Conservation (phyloP, 2,329 filamentous ascomycete genomes). For the Zopfia rhizophila region DNA sequence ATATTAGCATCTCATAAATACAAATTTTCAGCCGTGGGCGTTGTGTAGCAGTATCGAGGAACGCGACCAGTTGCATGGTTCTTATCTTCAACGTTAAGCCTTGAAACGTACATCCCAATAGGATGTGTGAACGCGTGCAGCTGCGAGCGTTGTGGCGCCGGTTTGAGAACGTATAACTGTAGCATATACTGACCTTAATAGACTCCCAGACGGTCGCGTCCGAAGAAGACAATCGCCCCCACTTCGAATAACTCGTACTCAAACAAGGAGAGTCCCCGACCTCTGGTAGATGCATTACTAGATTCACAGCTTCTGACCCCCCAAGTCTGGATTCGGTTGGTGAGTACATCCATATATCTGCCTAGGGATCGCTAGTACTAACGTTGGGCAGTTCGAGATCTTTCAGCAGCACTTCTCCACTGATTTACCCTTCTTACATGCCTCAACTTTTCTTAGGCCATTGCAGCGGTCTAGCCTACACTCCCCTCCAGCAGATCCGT, state of each 20-base stretch:
- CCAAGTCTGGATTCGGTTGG: conserved; percentile 73
- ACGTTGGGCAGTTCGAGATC: conserved; percentile 64
- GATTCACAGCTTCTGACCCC: conserved; percentile 70
- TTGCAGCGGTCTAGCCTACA: conserved; percentile 46
- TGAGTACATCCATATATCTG: conserved; percentile 31
- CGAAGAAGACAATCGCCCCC: conserved; percentile 53
- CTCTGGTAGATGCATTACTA: conserved; percentile 68
- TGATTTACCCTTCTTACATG: conserved; percentile 77
- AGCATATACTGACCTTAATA: conserved; percentile 12
- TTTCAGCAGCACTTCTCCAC: conserved; percentile 78
- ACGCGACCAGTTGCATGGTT: no score
- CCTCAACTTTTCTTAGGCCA: conserved; percentile 68
- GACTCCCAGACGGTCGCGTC: conserved; percentile 25
- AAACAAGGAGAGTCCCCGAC: conserved; percentile 57
- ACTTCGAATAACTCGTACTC: conserved; percentile 47
- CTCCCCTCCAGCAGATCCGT: conserved; percentile 46
- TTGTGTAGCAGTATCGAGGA: no score
- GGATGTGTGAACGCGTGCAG: no score
- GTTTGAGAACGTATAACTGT: neutral
- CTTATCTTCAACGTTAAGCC: no score
- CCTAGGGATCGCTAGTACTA: conserved; percentile 16
- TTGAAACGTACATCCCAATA: no score
- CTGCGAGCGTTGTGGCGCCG: no score
- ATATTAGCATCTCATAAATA: conserved; percentile 1
- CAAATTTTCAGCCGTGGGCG: no score